Conservation (phyloP, 1,284 basidiomycete genomes). For the Leccinum fallax region DNA sequence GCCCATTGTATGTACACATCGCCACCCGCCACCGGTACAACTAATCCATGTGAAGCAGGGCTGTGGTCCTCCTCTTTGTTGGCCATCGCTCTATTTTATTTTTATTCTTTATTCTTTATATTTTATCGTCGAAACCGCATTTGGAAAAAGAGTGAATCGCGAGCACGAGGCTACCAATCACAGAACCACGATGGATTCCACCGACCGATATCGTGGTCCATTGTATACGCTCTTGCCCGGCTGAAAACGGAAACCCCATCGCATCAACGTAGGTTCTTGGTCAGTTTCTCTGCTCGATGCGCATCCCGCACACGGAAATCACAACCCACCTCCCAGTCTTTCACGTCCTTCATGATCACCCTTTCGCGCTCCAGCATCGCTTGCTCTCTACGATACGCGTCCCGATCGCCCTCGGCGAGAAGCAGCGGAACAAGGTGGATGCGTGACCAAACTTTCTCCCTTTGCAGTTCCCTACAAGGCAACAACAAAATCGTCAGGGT, state of each 20-base stretch:
- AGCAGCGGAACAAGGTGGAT: slow-evolving; percentile 94
- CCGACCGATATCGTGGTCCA: slow-evolving; percentile 76
- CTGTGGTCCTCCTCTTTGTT: slow-evolving; percentile 20
- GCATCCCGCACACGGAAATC: slow-evolving; percentile 16
- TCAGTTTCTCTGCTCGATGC: slow-evolving; percentile 33
- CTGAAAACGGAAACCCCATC: slow-evolving; percentile 40
- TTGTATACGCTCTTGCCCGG: slow-evolving; percentile 86
- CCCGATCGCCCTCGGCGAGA: slow-evolving; percentile 92
- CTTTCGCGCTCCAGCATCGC: slow-evolving; percentile 83
- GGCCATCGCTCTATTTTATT: slow-evolving; percentile 12
- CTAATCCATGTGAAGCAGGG: slow-evolving; percentile 26
- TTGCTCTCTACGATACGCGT: slow-evolving; percentile 80
- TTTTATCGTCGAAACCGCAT: slow-evolving; percentile 13
- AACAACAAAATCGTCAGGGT: slow-evolving; percentile 28
- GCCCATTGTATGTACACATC: slow-evolving; percentile 29
- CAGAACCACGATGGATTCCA: slow-evolving; percentile 61
- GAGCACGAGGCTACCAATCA: slow-evolving; percentile 40
- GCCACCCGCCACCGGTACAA: slow-evolving; percentile 38
- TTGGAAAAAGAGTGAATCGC: slow-evolving; percentile 11
- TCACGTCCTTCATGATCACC: slow-evolving; percentile 96
- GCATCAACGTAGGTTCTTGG: slow-evolving; percentile 3
- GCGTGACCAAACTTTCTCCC: slow-evolving; percentile 95
- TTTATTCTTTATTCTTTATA: slow-evolving; percentile 1
- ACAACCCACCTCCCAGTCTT: slow-evolving; percentile 88
- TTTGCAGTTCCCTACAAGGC: slow-evolving; percentile 80